Evolutionary conservation across 495 filamentous ascomycete genomes (phyloP).

Genomic region (Podospora tetraspora): DNA sequence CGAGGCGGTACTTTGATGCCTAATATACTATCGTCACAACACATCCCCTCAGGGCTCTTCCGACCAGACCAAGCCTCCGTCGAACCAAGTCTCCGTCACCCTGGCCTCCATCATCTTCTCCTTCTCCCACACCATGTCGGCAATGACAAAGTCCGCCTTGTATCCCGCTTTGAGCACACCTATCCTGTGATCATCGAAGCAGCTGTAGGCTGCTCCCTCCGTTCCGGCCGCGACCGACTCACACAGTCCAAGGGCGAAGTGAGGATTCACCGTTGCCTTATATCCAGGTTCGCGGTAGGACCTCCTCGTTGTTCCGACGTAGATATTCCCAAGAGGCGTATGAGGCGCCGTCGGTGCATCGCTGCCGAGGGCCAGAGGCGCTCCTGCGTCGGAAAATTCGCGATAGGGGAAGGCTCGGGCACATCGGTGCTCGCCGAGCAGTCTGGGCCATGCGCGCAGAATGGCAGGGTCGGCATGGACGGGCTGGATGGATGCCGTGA

Average conservation of each 20-base stretch:
- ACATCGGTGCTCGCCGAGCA: constrained; percentile 50
- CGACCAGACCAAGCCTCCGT: constrained; percentile 45
- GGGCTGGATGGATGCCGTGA: constrained; percentile 60
- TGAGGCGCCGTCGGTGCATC: constrained; percentile 60
- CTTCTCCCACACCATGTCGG: constrained; percentile 53
- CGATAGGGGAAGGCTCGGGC: constrained; percentile 56
- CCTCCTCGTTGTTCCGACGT: constrained; percentile 54
- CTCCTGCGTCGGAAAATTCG: constrained; percentile 52
- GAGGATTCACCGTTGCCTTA: constrained; percentile 45
- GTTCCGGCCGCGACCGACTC: constrained; percentile 52
- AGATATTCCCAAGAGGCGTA: constrained; percentile 51
- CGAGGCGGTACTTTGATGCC: constrained; percentile 33
- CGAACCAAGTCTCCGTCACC: constrained; percentile 53
- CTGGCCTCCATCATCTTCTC: constrained; percentile 48
- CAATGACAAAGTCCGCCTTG: constrained; percentile 54
- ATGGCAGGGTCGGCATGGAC: constrained; percentile 61
- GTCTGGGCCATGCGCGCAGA: constrained; percentile 52
- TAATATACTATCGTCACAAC: constrained; percentile 2
- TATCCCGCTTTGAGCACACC: constrained; percentile 46
- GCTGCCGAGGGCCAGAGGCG: constrained; percentile 52
- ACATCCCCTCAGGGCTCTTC: constrained; percentile 3
- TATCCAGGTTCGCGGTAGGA: constrained; percentile 48
- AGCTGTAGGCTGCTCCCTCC: constrained; percentile 53
- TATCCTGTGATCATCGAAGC: constrained; percentile 49
- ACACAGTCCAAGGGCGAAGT: constrained; percentile 48